These are phyloP conservation scores for Debaryomyces castellii DNA, from an alignment of 805 yeast species.

Conservation along the genomic window DNA sequence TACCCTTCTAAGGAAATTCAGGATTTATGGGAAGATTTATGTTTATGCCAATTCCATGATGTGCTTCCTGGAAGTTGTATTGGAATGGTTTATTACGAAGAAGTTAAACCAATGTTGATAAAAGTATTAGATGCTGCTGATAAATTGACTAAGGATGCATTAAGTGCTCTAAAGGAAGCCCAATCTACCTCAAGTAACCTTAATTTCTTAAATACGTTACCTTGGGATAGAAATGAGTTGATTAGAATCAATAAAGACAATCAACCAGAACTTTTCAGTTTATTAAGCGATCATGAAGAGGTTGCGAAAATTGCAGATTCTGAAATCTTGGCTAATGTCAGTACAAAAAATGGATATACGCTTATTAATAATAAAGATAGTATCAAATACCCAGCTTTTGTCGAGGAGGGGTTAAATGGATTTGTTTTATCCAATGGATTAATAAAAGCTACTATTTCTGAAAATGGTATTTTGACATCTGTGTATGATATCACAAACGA, in stretches of 20 bases:
- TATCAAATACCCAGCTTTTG: conserved; percentile 49
- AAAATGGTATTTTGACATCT: conserved; percentile 57
- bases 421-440: conserved; percentile 61
- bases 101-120: conserved; percentile 76
- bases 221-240: conserved; percentile 61
- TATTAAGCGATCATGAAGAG: conserved; percentile 7
- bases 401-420: conserved; percentile 35
- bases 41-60: conserved; percentile 94
- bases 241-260: conserved; percentile 30
- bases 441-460: conserved; percentile 53
- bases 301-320: conserved; percentile 6
- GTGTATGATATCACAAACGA: conserved; percentile 56
- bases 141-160: conserved; percentile 50
- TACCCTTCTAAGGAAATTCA: conserved; percentile 74
- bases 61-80: conserved; percentile 97
- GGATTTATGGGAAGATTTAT: conserved; percentile 81
- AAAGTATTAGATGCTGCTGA: conserved; percentile 54
- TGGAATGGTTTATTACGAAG: conserved; percentile 81
- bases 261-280: conserved; percentile 13
- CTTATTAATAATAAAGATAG: conserved; percentile 13
- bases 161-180: conserved; percentile 38
- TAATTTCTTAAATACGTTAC: conserved; percentile 51
- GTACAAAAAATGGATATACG: conserved; percentile 16
- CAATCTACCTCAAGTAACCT: conserved; percentile 1
- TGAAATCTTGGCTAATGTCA: conserved; percentile 19